Percentiles rank a stretch among this genome's conserved stretches.
These are phyloP conservation scores for Roridomyces roridus DNA, from an alignment of 768 basidiomycete species.

Conservation along the genomic window DNA sequence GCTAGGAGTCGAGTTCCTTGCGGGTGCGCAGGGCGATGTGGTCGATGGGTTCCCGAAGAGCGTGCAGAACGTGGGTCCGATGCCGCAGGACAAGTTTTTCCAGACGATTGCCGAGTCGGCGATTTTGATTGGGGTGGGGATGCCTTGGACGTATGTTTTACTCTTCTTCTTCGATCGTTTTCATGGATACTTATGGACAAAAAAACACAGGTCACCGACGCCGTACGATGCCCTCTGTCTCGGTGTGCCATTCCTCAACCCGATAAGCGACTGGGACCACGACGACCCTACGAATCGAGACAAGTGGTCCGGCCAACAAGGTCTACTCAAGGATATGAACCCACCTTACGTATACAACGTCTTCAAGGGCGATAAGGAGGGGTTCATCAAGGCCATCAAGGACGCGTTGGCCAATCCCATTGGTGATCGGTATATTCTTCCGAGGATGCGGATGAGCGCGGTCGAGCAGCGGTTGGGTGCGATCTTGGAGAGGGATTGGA, in stretches of 20 bases:
- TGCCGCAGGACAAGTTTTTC: constrained; percentile 10
- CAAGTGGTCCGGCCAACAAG: constrained; percentile 39
- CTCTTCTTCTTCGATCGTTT: not conserved
- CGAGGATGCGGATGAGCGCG: constrained; percentile 35
- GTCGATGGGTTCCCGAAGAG: constrained; percentile 4
- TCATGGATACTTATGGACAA: not conserved
- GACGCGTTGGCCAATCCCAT: constrained; percentile 36
- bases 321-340: constrained; percentile 31
- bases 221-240: constrained; percentile 41
- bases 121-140: constrained; percentile 5
- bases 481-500: constrained; percentile 42
- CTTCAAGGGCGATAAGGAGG: constrained; percentile 33
- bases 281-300: constrained; percentile 34
- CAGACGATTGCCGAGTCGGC: not conserved
- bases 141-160: not conserved
- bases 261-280: constrained; percentile 36
- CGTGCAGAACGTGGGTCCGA: not conserved
- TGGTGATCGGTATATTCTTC: constrained; percentile 35
- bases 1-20: not conserved
- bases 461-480: constrained; percentile 31
- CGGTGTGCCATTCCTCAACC: constrained; percentile 44
- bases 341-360: constrained; percentile 45
- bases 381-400: constrained; percentile 34
- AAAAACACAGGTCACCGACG: constrained; percentile 21
- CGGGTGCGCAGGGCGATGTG: not conserved